phyloP scores from a whole-genome alignment of 164 flowering plant genomes.

The Aristolochia californica region DNA sequence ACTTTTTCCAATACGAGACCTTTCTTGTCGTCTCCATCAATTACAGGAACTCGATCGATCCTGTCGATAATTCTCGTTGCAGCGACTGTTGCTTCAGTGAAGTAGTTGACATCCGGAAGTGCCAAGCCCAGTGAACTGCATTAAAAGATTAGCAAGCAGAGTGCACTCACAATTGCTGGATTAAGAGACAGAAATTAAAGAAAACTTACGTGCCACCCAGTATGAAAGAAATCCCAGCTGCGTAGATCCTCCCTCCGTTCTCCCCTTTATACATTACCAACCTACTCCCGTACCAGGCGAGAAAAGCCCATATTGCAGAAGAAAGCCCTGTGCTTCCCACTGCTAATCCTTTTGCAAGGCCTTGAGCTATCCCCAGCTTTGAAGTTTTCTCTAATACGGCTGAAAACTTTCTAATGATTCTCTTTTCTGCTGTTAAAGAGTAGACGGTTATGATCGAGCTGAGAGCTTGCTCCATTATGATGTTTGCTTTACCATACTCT shows the following conservation, averaged over 20 bases:
- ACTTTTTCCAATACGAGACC: slow-evolving; percentile 41
- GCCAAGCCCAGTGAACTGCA: slow-evolving; percentile 83
- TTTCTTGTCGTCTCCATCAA: slow-evolving; percentile 49
- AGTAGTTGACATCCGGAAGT: slow-evolving; percentile 69
- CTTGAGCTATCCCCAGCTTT: slow-evolving; percentile 68
- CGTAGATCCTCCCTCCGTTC: slow-evolving; percentile 76
- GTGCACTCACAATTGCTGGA: not conserved
- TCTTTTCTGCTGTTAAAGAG: slow-evolving; percentile 69
- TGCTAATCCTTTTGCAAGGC: slow-evolving; percentile 82
- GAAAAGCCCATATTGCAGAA: slow-evolving; percentile 79
- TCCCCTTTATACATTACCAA: slow-evolving; percentile 79
- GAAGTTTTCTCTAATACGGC: slow-evolving; percentile 35
- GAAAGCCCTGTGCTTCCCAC: slow-evolving; percentile 80
- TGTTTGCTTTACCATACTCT: slow-evolving; percentile 65
- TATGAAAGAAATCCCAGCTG: slow-evolving; percentile 67
- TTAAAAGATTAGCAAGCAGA: no score
- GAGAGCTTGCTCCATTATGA: slow-evolving; percentile 69
- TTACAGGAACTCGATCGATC: slow-evolving; percentile 56
- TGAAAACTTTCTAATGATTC: slow-evolving; percentile 41
- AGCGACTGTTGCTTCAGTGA: slow-evolving; percentile 81
- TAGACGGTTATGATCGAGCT: slow-evolving; percentile 72
- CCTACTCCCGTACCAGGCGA: slow-evolving; percentile 86
- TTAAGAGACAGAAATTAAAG: no score
- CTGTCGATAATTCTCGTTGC: slow-evolving; percentile 53
- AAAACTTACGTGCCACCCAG: slow-evolving; percentile 82